Evolutionary conservation across 495 filamentous ascomycete genomes (phyloP).

Genomic region (Elasticomyces elasticus): DNA sequence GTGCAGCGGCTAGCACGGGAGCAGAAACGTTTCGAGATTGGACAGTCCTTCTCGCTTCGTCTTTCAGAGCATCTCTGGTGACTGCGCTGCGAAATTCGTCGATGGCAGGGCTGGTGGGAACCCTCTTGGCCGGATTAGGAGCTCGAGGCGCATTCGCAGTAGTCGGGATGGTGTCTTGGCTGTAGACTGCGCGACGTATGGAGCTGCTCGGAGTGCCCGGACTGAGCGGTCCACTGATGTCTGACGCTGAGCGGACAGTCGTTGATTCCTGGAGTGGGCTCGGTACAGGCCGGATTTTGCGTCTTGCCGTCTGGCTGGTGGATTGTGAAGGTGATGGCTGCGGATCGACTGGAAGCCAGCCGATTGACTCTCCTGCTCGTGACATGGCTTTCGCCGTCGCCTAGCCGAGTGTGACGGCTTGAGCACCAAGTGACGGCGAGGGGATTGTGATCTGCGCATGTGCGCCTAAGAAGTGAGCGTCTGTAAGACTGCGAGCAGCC

Average conservation of each 20-base stretch:
- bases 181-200: background rate
- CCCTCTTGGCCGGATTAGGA: constrained; percentile 15
- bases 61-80: constrained; percentile 17
- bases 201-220: background rate
- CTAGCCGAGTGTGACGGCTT: background rate
- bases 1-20: constrained; percentile 22
- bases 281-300: constrained; percentile 4
- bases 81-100: constrained; percentile 16
- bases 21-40: constrained; percentile 27
- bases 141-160: constrained; percentile 2
- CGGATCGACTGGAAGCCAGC: background rate
- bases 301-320: background rate
- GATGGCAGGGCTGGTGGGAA: constrained; percentile 10
- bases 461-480: too few species aligned
- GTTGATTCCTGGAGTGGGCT: constrained; percentile 7
- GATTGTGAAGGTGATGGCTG: background rate
- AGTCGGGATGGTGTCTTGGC: background rate
- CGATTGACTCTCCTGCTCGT: background rate
- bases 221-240: background rate
- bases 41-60: constrained; percentile 13
- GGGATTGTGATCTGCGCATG: background rate
- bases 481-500: too few species aligned
- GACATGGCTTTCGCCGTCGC: background rate
- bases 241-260: background rate
- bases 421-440: background rate